Evolutionary conservation across 306 rosid genomes (phyloP).

Genomic region (Ceratonia siliqua): DNA sequence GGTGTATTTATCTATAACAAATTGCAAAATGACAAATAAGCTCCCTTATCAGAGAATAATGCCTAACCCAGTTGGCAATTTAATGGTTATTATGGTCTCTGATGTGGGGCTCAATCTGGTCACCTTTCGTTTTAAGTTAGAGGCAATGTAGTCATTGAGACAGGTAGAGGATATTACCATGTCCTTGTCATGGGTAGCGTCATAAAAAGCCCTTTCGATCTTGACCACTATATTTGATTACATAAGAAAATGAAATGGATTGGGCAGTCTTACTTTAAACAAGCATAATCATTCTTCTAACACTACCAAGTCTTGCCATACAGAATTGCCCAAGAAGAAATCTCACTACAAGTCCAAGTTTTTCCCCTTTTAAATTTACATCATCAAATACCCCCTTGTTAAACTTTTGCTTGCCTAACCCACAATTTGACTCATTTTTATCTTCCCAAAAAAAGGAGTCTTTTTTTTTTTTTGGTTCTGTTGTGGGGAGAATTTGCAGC

Average conservation of each 20-base stretch:
- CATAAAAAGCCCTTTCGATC: neutral
- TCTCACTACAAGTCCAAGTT: neutral
- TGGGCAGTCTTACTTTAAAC: neutral
- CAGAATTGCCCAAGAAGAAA: neutral
- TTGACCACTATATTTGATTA: neutral
- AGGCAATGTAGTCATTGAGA: constrained; percentile 31
- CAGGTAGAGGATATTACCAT: constrained; percentile 37
- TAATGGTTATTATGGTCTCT: constrained; percentile 35
- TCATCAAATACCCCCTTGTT: neutral
- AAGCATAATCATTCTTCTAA: neutral
- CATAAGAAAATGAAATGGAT: neutral
- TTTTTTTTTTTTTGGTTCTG: too few species aligned
- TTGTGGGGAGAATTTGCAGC: too few species aligned
- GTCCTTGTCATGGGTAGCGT: constrained; percentile 19
- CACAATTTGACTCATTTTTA: neutral
- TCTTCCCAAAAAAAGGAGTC: neutral
- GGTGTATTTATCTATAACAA: too few species aligned
- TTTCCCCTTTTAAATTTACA: constrained; percentile 18
- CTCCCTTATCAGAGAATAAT: neutral
- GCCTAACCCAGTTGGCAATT: constrained; percentile 1
- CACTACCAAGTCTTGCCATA: neutral
- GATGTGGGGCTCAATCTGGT: constrained; percentile 36
- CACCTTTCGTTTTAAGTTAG: constrained; percentile 45
- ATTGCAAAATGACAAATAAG: constrained; percentile 36
- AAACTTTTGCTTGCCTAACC: neutral